Evolutionary conservation across 73 alveolate species (phyloP).

Genomic region (Symbiodinium natans): DNA sequence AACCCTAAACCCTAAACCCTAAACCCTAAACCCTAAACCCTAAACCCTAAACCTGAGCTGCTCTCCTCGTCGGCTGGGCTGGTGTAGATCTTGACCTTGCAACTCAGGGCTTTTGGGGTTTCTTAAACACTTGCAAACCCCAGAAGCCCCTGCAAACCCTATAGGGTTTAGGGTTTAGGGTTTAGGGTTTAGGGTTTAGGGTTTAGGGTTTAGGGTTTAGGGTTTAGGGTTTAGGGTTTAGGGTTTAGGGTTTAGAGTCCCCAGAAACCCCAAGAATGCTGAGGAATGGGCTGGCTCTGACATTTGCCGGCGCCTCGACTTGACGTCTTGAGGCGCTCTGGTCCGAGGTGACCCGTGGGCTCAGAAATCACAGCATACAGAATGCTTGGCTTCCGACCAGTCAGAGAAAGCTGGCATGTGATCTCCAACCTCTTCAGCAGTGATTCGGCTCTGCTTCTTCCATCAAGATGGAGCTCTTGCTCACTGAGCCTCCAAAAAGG

Average conservation of each 20-base stretch:
- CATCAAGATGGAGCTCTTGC: no score
- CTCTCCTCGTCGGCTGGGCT: conserved; percentile 17
- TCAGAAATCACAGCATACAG: not conserved
- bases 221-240: not conserved
- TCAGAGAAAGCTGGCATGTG: conserved; percentile 37
- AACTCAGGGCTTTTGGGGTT: not conserved
- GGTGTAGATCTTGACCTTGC: conserved; percentile 27
- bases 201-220: not conserved
- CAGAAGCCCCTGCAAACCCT: not conserved
- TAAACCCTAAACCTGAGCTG: no score
- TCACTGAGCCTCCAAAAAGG: conserved; percentile 40
- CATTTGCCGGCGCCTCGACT: conserved; percentile 52
- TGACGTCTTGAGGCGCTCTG: not conserved
- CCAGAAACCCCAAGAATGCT: not conserved
- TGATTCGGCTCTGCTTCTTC: not conserved
- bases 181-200: not conserved
- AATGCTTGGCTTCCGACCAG: not conserved
- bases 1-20: no score
- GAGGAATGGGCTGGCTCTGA: conserved; percentile 47
- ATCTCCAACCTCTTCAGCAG: conserved; percentile 61
- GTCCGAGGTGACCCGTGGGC: not conserved
- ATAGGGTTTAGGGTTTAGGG: not conserved
- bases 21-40: no score
- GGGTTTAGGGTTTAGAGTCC: not conserved
- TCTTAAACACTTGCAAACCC: not conserved